Base-by-base conservation (phyloP, 2,329 filamentous ascomycete genomes). In the Apiospora malaysiana region DNA sequence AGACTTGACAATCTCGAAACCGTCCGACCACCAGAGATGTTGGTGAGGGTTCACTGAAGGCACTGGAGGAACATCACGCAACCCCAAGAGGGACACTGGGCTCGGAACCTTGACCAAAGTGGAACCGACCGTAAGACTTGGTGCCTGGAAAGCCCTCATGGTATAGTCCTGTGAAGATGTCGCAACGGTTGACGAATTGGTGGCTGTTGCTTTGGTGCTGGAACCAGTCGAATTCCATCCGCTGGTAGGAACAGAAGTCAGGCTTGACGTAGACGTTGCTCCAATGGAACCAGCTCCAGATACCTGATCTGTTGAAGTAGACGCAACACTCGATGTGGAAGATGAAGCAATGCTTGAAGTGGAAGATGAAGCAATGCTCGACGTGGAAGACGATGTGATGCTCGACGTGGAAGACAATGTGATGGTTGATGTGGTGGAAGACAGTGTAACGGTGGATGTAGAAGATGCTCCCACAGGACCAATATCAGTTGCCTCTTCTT, bases 141-240 rank as follows among this genome's bases (percentile, higher is more conserved):
- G 32, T 32, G 40, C 42, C 45, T 21, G 40, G 45, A n/a, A 18
- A 18, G 42, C 66, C 23, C 32, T 46, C 66, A 46, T 14, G 7
- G 32, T 40, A 32, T 40, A 40, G 4, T 32, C 56, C 56, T 40
- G 18, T 32, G 56, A 63, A 63, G 27, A 18, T 4, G 56, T 40
- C 9, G 32, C 7, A 21, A 21, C 21, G 7, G 32, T 63, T 40
- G 56, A 56, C 25, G 25, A 56, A 25, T 32, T 32, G 8, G 27
- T 63, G 18, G 18, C 9, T 37, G 56, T 9, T 32, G 18, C 12
- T 18, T 56, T 23, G 25, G 25, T 27, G 49, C 49, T 56, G 14
- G 49, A 21, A 25, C 75, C 74, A 56, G 75, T 78, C 70, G 75
- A 72, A 59, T 79, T 79, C 78, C 78, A 79, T 27, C 78, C 78